A percentile compares a stretch with the other conserved stretches of the same genome.
Conservation (phyloP, 345 rosid genomes). For the Microthlaspi erraticum region DNA sequence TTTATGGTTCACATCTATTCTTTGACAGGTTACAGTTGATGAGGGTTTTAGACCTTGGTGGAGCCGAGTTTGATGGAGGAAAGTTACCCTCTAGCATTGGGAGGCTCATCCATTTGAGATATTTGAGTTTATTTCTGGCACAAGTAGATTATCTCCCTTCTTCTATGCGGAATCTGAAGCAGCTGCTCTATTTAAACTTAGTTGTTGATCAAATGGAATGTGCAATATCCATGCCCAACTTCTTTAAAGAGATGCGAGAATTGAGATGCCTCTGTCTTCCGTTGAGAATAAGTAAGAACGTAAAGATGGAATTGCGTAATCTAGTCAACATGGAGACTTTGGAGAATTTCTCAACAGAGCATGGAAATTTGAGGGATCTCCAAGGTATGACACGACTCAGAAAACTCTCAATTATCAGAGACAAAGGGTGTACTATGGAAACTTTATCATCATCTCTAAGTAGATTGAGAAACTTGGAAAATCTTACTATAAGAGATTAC, state of each 20-base stretch:
- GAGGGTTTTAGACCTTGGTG: too few species aligned
- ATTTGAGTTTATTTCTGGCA: conserved; percentile 6
- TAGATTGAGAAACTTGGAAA: conserved; percentile 5
- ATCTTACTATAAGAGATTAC: not conserved
- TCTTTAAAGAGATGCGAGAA: conserved; percentile 23
- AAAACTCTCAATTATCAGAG: not conserved
- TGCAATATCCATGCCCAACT: conserved; percentile 1
- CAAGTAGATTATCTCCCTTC: conserved; percentile 13
- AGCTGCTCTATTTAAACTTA: conserved; percentile 18
- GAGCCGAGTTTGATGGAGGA: too few species aligned
- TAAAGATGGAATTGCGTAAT: conserved; percentile 25
- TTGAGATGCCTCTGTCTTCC: conserved; percentile 27
- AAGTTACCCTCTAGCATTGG: conserved; percentile 15
- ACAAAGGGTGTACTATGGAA: not conserved
- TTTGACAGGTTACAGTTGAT: too few species aligned
- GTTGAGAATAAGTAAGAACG: not conserved
- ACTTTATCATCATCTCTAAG: conserved; percentile 22
- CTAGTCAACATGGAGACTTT: conserved; percentile 24
- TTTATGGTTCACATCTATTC: too few species aligned
- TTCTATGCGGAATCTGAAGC: conserved; percentile 17
- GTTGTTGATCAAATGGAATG: too few species aligned
- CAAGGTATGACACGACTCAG: not conserved
- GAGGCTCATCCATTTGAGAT: conserved; percentile 48
- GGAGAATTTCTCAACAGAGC: not conserved
- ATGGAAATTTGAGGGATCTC: conserved; percentile 9